Base-by-base conservation (phyloP, 495 filamentous ascomycete species). In the Talaromyces nanjingensis region DNA sequence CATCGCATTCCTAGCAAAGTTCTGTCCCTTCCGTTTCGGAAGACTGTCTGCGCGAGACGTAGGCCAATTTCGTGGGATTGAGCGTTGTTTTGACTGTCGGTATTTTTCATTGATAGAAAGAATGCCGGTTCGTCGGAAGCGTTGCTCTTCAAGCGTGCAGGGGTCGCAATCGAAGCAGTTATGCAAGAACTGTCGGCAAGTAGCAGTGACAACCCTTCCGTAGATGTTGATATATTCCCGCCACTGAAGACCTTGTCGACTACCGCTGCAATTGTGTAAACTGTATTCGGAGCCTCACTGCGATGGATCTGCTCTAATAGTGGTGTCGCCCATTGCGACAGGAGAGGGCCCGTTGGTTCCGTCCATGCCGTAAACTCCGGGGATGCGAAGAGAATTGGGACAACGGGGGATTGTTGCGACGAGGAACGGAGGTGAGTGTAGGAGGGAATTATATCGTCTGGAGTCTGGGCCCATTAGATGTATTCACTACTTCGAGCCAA, bases 11-110 rank as follows among this genome's bases (percentile, higher is more conserved):
- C 78, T 25, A 82, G 72, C 12, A 92, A 75, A 3, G 87, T 89
- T 18, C 85, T 83, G 34, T 81, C 77, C 47, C 75, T 83, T 29
- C 89, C 90, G 66, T 86, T 93, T 54, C 83, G 74, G 68, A 93
- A 94, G 12, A 92, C 68, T 0, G 91, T 94, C 67, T 91, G 91
- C 63, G 91, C 88, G 27, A 92, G 79, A 7, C 89, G 90, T 20
- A 91, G 37, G 53, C 78, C 77, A 47, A 81, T 64, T 31, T 78
- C 72, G 54, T 79, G 67, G 1, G 68, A 31, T 52, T 31, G 45
- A 2, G 22, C 12, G 14, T 20, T 27, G 37, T 7, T 47, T 9
- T 61, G 8, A 24, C 53, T 33, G 29, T 54, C 20, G 3, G 22
- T 54, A 27, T 66, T 34, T 8, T 22, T 25, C 1, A 45, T 54